Conservation (phyloP, 78 protist species). For the Cavenderia fasciculata region DNA sequence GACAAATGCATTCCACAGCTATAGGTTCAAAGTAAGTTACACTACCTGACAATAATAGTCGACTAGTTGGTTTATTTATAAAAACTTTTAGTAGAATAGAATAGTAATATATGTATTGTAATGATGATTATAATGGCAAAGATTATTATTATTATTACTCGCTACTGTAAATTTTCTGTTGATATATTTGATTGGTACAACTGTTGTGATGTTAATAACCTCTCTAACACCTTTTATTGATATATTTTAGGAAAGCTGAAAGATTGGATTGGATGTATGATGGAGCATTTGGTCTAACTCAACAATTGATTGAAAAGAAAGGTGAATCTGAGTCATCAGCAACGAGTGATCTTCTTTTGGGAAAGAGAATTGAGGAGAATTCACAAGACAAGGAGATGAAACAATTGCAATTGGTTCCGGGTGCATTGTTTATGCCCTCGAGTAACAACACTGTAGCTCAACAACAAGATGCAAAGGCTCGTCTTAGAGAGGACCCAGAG, state of each 20-base stretch:
- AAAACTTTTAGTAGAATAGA: too few relatives aligned
- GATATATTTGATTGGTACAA: not conserved
- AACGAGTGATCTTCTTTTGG: constrained; percentile 52
- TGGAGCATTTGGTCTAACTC: constrained; percentile 34
- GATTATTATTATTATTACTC: too few relatives aligned
- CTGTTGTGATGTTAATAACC: not conserved
- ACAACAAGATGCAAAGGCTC: constrained; percentile 18
- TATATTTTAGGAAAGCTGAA: constrained; percentile 17
- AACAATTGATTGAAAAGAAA: not conserved
- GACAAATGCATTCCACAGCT: not conserved
- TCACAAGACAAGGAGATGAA: constrained; percentile 17
- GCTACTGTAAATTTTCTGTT: too few relatives aligned
- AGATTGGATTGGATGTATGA: constrained; percentile 86
- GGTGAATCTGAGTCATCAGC: not conserved
- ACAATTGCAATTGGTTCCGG: constrained; percentile 5
- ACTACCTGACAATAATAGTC: too few relatives aligned
- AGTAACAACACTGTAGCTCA: not conserved
- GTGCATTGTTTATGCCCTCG: constrained; percentile 34
- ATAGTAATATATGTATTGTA: too few relatives aligned
- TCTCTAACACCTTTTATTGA: not conserved
- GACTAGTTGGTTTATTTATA: too few relatives aligned
- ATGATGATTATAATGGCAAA: too few relatives aligned
- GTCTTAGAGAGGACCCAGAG: constrained; percentile 76
- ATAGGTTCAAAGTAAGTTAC: not conserved
- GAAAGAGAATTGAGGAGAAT: constrained; percentile 50